Evolutionary conservation across 2,329 filamentous ascomycete species (phyloP).

Genomic region (Colletotrichum echinochloae): DNA sequence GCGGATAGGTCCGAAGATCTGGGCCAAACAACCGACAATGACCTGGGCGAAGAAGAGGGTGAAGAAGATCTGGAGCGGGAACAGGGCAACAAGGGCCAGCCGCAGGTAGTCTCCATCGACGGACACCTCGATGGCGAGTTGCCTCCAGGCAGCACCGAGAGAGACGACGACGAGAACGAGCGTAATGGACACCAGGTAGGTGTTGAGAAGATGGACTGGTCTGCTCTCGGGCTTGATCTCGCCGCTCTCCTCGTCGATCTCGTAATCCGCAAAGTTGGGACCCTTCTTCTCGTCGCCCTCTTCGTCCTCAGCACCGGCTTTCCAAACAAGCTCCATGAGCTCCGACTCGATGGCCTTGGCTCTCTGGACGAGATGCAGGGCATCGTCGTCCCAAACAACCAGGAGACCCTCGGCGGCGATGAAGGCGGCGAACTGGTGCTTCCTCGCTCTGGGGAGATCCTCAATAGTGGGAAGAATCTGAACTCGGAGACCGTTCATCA

Average conservation of each 20-base stretch:
- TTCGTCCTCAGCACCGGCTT: conserved; percentile 65
- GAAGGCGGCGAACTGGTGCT: conserved; percentile 85
- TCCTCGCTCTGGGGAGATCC: conserved; percentile 77
- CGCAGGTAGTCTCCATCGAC: conserved; percentile 73
- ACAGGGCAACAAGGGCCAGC: conserved; percentile 73
- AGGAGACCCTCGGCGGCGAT: conserved; percentile 77
- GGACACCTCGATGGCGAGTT: conserved; percentile 75
- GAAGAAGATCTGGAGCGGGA: conserved; percentile 82
- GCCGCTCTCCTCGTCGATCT: conserved; percentile 79
- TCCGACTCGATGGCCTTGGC: conserved; percentile 80
- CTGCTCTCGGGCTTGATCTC: conserved; percentile 73
- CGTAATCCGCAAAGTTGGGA: conserved; percentile 59
- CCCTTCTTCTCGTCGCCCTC: conserved; percentile 65
- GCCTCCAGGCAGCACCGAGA: conserved; percentile 76
- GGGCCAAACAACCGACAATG: conserved; percentile 79
- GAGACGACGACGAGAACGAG: conserved; percentile 74
- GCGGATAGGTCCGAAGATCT: conserved; percentile 80
- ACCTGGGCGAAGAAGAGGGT: conserved; percentile 85
- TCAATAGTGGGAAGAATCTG: conserved; percentile 80
- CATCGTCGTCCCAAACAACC: conserved; percentile 86
- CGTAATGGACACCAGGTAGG: conserved; percentile 74
- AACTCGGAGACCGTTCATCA: conserved; percentile 81
- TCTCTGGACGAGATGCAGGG: conserved; percentile 75
- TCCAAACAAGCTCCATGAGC: conserved; percentile 83
- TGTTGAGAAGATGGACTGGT: conserved; percentile 77